A percentile compares a stretch with the other conserved stretches of the same genome.
These are phyloP conservation scores for Quercus tomentella DNA, from an alignment of 331 rosid species.

Conservation along the genomic window DNA sequence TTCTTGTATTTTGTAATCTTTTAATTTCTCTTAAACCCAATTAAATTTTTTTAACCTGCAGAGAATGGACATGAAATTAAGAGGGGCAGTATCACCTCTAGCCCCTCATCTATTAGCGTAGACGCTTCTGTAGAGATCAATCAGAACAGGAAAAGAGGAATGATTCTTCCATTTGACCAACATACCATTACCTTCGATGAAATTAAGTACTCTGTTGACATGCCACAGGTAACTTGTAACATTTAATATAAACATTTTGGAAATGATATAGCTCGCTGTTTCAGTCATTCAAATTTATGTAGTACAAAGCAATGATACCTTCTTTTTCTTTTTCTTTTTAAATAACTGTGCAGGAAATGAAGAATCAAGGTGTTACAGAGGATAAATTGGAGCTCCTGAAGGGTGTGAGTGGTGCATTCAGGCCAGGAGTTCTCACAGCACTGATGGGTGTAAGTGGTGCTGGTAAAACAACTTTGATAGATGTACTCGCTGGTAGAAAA, in stretches of 20 bases:
- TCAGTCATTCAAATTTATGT: background rate
- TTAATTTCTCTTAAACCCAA: background rate
- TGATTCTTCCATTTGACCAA: conserved; percentile 53
- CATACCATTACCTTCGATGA: conserved; percentile 40
- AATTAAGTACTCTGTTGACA: conserved; percentile 46
- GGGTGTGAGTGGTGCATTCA: conserved; percentile 72
- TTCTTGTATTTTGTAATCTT: background rate
- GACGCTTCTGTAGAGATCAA: background rate
- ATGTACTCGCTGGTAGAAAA: conserved; percentile 81
- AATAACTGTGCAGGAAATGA: conserved; percentile 62
- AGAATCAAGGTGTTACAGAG: conserved; percentile 52
- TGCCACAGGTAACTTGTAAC: conserved; percentile 37
- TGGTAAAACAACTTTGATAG: conserved; percentile 88
- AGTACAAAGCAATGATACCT: no score
- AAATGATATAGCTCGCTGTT: background rate
- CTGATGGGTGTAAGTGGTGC: conserved; percentile 91
- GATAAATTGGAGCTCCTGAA: conserved; percentile 64
- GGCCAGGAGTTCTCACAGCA: conserved; percentile 92
- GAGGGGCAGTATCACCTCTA: background rate
- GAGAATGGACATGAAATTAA: background rate
- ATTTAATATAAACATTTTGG: background rate
- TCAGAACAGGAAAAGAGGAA: conserved; percentile 27
- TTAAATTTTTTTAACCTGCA: conserved; percentile 5
- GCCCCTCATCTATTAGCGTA: background rate
- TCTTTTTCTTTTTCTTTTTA: no score